phyloP scores from a whole-genome alignment of 352 stramenopile genomes.

The Globisporangium nodosum region DNA sequence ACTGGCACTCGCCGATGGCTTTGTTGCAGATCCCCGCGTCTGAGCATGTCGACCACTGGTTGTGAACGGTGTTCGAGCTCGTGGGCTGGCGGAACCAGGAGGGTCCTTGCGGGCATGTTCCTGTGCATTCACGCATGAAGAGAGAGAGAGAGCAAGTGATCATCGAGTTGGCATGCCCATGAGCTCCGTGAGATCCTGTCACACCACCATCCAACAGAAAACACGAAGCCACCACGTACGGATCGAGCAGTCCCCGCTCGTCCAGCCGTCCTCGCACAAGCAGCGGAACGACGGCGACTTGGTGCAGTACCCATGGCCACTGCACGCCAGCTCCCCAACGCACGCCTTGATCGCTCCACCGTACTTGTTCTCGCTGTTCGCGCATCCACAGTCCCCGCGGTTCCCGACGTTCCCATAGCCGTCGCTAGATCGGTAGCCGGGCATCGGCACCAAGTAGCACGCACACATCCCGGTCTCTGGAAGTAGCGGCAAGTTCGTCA shows the following conservation, averaged over 20 bases:
- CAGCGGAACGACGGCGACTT: conserved; percentile 51
- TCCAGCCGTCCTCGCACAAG: conserved; percentile 58
- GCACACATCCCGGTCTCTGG: conserved; percentile 39
- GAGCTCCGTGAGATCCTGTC: neutral
- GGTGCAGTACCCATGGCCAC: conserved; percentile 61
- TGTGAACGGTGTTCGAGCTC: conserved; percentile 41
- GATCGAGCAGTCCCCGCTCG: conserved; percentile 51
- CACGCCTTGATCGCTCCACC: conserved; percentile 53
- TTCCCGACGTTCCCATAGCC: conserved; percentile 82
- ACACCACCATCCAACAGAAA: neutral
- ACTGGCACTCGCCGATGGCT: conserved; percentile 48
- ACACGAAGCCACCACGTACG: conserved; percentile 19
- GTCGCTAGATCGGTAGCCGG: conserved; percentile 75
- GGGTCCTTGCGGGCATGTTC: conserved; percentile 47
- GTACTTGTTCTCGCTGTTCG: conserved; percentile 76
- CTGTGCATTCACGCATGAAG: conserved; percentile 15
- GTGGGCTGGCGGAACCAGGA: conserved; percentile 58
- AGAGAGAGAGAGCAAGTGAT: neutral
- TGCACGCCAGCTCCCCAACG: conserved; percentile 64
- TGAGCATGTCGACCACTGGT: conserved; percentile 48
- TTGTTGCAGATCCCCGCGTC: conserved; percentile 55
- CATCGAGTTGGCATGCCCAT: too few relatives aligned
- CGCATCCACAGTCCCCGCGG: conserved; percentile 90
- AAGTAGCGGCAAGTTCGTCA: conserved; percentile 11
- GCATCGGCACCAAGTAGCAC: conserved; percentile 66